These are phyloP conservation scores for Pisolithus microcarpus DNA, from an alignment of 768 basidiomycete genomes.

Conservation along the genomic window DNA sequence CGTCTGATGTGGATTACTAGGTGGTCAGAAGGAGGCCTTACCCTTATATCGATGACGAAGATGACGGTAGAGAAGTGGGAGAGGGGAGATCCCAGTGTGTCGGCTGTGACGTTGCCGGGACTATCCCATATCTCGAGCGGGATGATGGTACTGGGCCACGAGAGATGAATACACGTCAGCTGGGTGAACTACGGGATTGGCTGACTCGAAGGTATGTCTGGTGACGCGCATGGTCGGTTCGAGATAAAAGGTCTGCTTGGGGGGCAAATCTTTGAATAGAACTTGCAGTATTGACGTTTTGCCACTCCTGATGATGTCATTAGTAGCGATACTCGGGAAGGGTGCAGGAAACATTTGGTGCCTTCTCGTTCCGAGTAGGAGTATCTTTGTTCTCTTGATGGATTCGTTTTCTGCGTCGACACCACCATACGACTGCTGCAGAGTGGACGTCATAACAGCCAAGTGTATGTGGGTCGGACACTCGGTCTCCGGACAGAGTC, in stretches of 20 bases:
- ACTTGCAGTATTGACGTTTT: conserved; percentile 90
- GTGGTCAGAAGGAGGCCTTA: conserved; percentile 29
- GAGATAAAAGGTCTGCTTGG: conserved; percentile 85
- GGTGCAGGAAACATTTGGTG: conserved; percentile 17
- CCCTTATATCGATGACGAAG: conserved; percentile 94
- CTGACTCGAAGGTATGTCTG: conserved; percentile 78
- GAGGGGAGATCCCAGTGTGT: conserved; percentile 68
- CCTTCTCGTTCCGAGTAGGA: conserved; percentile 69
- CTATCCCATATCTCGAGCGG: conserved; percentile 96
- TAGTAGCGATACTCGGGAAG: not conserved
- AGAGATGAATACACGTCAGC: not conserved
- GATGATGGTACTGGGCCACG: conserved; percentile 64
- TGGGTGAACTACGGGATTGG: conserved; percentile 4
- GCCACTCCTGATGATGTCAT: conserved; percentile 55
- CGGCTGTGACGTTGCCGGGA: conserved; percentile 76
- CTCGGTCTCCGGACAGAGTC: not conserved
- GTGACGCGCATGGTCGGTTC: conserved; percentile 77
- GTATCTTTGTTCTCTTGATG: conserved; percentile 51
- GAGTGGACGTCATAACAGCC: not conserved
- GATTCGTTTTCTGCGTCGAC: conserved; percentile 12
- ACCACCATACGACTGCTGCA: conserved; percentile 8
- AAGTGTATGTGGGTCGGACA: not conserved
- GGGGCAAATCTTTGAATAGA: conserved; percentile 76
- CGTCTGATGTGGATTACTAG: not conserved
- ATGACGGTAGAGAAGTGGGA: conserved; percentile 79